Evolutionary conservation across 1,284 basidiomycete genomes (phyloP).

Genomic region (Trametes sp.): DNA sequence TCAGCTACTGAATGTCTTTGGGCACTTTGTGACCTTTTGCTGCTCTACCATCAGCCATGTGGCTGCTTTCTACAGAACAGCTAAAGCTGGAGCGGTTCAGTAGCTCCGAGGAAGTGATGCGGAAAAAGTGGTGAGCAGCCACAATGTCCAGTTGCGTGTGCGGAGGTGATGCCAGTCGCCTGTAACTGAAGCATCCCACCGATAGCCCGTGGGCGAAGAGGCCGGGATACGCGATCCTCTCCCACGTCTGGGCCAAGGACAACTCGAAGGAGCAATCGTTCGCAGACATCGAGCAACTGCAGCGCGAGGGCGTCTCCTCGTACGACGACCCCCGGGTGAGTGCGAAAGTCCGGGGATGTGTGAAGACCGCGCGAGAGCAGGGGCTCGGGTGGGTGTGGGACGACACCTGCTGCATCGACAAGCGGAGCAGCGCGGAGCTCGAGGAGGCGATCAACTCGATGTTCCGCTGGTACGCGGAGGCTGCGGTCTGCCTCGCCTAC

Average conservation of each 20-base stretch:
- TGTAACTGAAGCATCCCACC: neutral
- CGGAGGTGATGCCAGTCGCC: neutral
- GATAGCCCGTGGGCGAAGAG: neutral
- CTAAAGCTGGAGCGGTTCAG: neutral
- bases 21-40: neutral
- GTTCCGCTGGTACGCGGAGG: conserved; percentile 7
- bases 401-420: conserved; percentile 12
- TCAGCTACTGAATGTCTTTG: neutral
- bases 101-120: neutral
- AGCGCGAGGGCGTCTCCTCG: neutral
- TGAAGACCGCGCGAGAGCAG: neutral
- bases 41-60: neutral
- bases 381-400: conserved; percentile 2
- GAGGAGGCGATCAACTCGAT: conserved; percentile 10
- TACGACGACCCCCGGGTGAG: neutral
- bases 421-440: conserved; percentile 10
- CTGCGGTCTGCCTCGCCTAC: conserved; percentile 1
- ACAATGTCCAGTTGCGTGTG: neutral
- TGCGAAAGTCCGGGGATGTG: neutral
- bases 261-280: neutral
- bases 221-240: conserved; percentile 7
- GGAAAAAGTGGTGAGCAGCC: neutral
- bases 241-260: conserved; percentile 3
- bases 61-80: conserved; percentile 1
- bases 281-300: conserved; percentile 1